Evolutionary conservation across 352 stramenopile species (phyloP).

Genomic region (Globisporangium sylvaticum): DNA sequence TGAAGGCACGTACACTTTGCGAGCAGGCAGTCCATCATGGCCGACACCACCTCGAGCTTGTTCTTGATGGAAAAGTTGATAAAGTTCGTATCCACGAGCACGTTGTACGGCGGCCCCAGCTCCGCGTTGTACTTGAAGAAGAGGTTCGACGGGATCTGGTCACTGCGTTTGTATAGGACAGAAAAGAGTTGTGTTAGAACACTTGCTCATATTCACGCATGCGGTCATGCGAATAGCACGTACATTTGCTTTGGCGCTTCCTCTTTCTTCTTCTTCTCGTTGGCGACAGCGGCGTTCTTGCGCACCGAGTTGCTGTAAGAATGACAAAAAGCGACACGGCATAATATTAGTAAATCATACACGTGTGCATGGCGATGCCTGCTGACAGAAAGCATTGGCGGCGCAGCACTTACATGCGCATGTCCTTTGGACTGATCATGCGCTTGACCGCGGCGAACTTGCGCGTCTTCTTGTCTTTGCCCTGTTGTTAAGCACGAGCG

Average conservation of each 20-base stretch:
- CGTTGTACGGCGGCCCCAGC: conserved; percentile 97
- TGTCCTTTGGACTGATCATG: conserved; percentile 98
- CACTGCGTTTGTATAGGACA: conserved; percentile 32
- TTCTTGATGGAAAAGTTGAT: conserved; percentile 99
- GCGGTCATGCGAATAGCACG: background rate
- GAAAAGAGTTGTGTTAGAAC: background rate
- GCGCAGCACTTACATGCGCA: conserved; percentile 84
- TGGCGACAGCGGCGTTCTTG: conserved; percentile 64
- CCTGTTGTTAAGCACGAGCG: conserved; percentile 32
- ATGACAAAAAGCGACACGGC: background rate
- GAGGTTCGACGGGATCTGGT: conserved; percentile 96
- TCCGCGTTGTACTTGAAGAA: conserved; percentile 99
- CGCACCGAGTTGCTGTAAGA: conserved; percentile 69
- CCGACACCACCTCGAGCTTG: conserved; percentile 97
- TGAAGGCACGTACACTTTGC: conserved; percentile 91
- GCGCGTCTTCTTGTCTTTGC: conserved; percentile 97
- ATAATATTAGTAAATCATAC: background rate
- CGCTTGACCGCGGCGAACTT: conserved; percentile 98
- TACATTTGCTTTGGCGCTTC: conserved; percentile 93
- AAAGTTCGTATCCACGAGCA: conserved; percentile 99
- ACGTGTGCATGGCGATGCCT: background rate
- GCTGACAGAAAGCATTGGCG: background rate
- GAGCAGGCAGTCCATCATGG: conserved; percentile 99
- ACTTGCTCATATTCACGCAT: background rate
- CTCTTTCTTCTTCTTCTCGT: conserved; percentile 89